A percentile compares a stretch with the other conserved stretches of the same genome.
Conservation (phyloP, 2,329 filamentous ascomycete species). For the Fusarium falciforme region DNA sequence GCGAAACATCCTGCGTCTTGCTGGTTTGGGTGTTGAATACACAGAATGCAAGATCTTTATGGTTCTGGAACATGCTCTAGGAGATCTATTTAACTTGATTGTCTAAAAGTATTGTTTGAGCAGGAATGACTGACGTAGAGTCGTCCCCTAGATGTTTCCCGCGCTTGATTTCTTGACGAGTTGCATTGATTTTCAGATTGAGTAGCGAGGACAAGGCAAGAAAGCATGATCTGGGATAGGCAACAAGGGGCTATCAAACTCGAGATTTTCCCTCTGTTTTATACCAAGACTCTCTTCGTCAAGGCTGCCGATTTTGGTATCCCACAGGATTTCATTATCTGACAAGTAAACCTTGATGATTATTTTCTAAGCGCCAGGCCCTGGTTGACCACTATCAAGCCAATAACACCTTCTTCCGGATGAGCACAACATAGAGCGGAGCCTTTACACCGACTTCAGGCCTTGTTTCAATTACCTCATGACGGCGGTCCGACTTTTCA, state of each 20-base stretch:
- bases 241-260: conserved; percentile 79
- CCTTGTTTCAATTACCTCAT: neutral
- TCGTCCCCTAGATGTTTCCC: conserved; percentile 87
- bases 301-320: conserved; percentile 81
- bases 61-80: conserved; percentile 84
- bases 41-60: conserved; percentile 81
- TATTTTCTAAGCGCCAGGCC: neutral
- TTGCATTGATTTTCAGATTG: neutral
- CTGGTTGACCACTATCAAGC: neutral
- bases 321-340: neutral
- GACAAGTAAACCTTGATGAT: neutral
- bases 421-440: neutral
- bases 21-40: neutral
- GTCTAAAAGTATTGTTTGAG: conserved; percentile 84
- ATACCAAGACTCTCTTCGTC: conserved; percentile 68
- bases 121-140: conserved; percentile 80
- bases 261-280: too few species aligned
- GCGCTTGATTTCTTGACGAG: conserved; percentile 88
- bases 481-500: neutral
- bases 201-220: neutral
- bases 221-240: conserved; percentile 91
- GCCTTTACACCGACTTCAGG: neutral
- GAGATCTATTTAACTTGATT: conserved; percentile 92
- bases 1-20: neutral
- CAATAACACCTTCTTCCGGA: neutral